Evolutionary conservation across 108 stramenopile genomes (phyloP).

Genomic region (Nitzschia inconspicua): DNA sequence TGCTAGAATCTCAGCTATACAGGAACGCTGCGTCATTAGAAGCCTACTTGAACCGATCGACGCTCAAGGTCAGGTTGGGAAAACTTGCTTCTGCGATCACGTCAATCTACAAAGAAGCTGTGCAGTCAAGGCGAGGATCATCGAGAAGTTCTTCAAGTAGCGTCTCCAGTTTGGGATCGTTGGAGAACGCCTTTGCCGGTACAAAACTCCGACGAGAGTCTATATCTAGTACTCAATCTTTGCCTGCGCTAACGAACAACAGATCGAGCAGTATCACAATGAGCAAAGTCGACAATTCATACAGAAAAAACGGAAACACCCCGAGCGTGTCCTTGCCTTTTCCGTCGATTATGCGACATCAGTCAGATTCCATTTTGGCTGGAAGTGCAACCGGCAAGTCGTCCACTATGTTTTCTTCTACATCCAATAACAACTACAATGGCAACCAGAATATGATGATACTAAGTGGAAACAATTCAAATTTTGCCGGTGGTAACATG

Average conservation of each 20-base stretch:
- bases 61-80: conserved; percentile 24
- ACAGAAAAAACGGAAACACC: too few relatives aligned
- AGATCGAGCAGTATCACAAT: too few relatives aligned
- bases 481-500: not conserved
- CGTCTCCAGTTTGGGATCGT: not conserved
- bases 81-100: conserved; percentile 23
- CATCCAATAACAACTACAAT: too few relatives aligned
- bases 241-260: too few relatives aligned
- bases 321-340: not conserved
- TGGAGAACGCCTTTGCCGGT: not conserved
- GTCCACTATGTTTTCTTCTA: not conserved
- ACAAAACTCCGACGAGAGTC: not conserved
- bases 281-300: too few relatives aligned
- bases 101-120: conserved; percentile 10
- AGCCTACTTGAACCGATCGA: conserved; percentile 19
- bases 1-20: conserved; percentile 33
- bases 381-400: too few relatives aligned
- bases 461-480: not conserved
- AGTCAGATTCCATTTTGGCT: conserved; percentile 12
- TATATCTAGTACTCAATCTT: too few relatives aligned
- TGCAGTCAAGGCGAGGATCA: not conserved
- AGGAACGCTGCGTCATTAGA: conserved; percentile 26
- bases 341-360: not conserved
- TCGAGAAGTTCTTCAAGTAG: not conserved
- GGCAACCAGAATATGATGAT: not conserved